These are phyloP conservation scores for Macrocybe gigantea DNA, from an alignment of 768 basidiomycete species.

Conservation along the genomic window DNA sequence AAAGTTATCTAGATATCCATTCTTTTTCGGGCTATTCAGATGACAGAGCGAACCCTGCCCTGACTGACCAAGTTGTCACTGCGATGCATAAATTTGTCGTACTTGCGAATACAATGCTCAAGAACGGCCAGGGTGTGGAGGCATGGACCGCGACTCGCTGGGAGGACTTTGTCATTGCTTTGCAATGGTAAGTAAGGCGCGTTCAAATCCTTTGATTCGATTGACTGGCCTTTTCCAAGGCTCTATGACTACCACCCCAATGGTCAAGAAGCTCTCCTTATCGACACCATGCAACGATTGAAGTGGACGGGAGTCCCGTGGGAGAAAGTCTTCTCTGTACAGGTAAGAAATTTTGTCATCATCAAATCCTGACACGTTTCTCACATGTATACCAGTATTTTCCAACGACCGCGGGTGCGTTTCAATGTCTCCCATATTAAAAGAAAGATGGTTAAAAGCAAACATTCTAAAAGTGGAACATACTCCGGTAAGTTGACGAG, in stretches of 20 bases:
- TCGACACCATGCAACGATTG: conserved; percentile 48
- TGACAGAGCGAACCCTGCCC: conserved; percentile 38
- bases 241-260: conserved; percentile 49
- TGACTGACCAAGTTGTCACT: conserved; percentile 38
- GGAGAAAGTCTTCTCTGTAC: conserved; percentile 43
- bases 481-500: conserved; percentile 14
- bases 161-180: conserved; percentile 51
- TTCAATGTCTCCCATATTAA: not conserved
- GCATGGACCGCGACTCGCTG: conserved; percentile 49
- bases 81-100: conserved; percentile 48
- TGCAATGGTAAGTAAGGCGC: conserved; percentile 42
- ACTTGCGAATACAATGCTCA: conserved; percentile 49
- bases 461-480: conserved; percentile 18
- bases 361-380: not conserved
- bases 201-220: not conserved
- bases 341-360: conserved; percentile 20
- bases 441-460: not conserved
- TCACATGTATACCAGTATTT: conserved; percentile 30
- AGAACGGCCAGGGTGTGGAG: conserved; percentile 46
- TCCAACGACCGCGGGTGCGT: conserved; percentile 31
- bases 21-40: conserved; percentile 54
- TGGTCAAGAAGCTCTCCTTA: conserved; percentile 39
- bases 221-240: conserved; percentile 20
- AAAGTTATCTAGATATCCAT: conserved; percentile 37
- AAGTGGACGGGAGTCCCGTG: conserved; percentile 49